Evolutionary conservation across 208 protist genomes (phyloP), one percentile per base, ranked within the genome.

Genomic region (Giardia duodenalis): DNA sequence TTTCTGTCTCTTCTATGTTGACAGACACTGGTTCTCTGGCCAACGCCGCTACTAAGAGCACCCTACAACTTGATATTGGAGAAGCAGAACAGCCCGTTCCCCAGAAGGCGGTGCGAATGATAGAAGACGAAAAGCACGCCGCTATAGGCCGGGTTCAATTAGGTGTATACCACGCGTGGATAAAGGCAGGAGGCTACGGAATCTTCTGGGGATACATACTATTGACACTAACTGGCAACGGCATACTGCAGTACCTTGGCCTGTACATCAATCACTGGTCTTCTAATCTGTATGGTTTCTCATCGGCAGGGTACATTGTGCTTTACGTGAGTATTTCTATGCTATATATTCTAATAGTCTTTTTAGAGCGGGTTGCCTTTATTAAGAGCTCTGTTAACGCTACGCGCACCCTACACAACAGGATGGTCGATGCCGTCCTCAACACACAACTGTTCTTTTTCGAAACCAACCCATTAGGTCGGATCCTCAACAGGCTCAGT

Each of bases 361-460:
- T 91, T n/a, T 48, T 47, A 1, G 10, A 42, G 45, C 2, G 1
- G n/a, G 47, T 47, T 43, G 4, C 46, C 47, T 91, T 67, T 2
- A 47, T 67, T n/a, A 67, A 2, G 2, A 46, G n/a, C 45, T 92
- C 10, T 87, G 19, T 93, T 30, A 22, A 57, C 43, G 93, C 93
- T 42, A n/a, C 93, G 39, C 67, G 44, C 22, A 22, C 22, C 39
- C 43, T 93, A 43, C 93, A 95, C 48, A 47, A 46, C 0, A 22
- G 43, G 0, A 91, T 95, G 4, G 0, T 93, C 0, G 46, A 86
- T 0, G 43, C 57, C 45, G 92, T 95, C 4, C 86, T 93, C 30
- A 46, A 47, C n/a, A 45, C 2, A 45, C 95, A 94, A 3, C 47
- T 93, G 46, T 86, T 44, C 3, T 94, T 93, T 46, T 94, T 94